These are phyloP conservation scores for Collariella sp. DNA, from an alignment of 495 filamentous ascomycete species.

Conservation along the genomic window DNA sequence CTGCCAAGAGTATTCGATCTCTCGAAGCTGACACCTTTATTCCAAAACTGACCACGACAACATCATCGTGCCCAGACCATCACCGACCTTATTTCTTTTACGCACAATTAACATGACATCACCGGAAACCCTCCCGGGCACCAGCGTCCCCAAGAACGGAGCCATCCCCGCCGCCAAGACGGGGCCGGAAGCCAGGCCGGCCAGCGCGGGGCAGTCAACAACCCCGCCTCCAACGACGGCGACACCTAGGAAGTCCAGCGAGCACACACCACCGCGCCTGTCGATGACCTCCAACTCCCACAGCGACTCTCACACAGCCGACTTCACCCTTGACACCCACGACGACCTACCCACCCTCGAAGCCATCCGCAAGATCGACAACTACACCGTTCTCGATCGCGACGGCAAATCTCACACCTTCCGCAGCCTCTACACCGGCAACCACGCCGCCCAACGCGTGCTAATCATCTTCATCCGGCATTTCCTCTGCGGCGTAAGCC, in stretches of 20 bases:
- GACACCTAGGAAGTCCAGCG: background rate
- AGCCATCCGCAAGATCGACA: slow-evolving; percentile 42
- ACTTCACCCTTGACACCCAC: slow-evolving; percentile 40
- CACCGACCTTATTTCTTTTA: background rate
- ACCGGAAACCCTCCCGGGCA: background rate
- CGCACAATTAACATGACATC: background rate
- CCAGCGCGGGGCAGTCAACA: background rate
- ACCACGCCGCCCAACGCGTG: slow-evolving; percentile 46
- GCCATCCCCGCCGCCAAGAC: background rate
- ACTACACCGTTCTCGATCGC: slow-evolving; percentile 54
- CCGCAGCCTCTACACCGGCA: slow-evolving; percentile 56
- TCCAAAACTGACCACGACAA: too few relatives aligned
- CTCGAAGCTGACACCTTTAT: too few relatives aligned
- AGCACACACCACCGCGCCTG: background rate
- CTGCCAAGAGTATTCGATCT: background rate
- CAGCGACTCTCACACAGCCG: slow-evolving; percentile 32
- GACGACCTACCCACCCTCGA: slow-evolving; percentile 46
- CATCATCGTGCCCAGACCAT: too few relatives aligned
- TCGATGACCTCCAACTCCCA: background rate
- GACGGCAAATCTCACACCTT: slow-evolving; percentile 56
- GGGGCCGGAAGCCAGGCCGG: background rate
- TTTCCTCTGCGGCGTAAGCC: slow-evolving; percentile 79
- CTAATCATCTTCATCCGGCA: slow-evolving; percentile 78
- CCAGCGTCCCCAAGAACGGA: background rate
- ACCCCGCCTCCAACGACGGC: background rate